Evolutionary conservation across 768 basidiomycete genomes (phyloP).

Genomic region (Suillus luteus): DNA sequence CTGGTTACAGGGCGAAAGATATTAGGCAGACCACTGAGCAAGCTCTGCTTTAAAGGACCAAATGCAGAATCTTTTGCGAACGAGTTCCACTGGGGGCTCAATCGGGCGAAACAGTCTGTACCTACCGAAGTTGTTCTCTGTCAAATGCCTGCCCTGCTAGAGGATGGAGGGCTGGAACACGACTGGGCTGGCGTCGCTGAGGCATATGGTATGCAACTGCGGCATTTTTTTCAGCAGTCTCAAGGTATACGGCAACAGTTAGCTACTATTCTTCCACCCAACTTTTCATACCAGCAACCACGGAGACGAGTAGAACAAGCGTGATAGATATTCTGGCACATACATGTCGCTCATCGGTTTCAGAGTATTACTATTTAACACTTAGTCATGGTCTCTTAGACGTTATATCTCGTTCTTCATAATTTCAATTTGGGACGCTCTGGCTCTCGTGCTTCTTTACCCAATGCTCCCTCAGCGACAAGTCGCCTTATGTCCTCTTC

Average conservation of each 20-base stretch:
- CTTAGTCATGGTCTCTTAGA: neutral
- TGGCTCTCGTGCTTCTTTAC: constrained; percentile 31
- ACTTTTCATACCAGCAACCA: constrained; percentile 34
- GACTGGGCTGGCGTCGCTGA: constrained; percentile 35
- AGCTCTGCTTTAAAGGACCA: constrained; percentile 32
- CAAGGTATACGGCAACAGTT: constrained; percentile 34
- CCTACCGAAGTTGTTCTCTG: constrained; percentile 25
- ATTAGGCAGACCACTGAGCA: constrained; percentile 24
- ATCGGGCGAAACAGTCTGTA: constrained; percentile 29
- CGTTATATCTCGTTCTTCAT: constrained; percentile 18
- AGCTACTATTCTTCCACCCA: constrained; percentile 32
- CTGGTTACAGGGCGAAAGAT: constrained; percentile 23
- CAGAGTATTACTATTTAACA: neutral
- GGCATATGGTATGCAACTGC: constrained; percentile 31
- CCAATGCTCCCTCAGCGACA: constrained; percentile 49
- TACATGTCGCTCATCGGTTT: neutral
- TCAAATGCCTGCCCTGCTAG: constrained; percentile 22
- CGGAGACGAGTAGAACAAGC: constrained; percentile 31
- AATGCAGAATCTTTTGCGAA: constrained; percentile 29
- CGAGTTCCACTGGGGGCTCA: constrained; percentile 34
- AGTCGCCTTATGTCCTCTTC: constrained; percentile 42
- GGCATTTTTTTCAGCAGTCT: constrained; percentile 34
- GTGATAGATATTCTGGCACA: constrained; percentile 13
- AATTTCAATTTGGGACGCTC: constrained; percentile 27
- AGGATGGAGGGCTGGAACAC: constrained; percentile 28